Evolutionary conservation across 768 basidiomycete species (phyloP).

Genomic region (Kwoniella heveanensis): DNA sequence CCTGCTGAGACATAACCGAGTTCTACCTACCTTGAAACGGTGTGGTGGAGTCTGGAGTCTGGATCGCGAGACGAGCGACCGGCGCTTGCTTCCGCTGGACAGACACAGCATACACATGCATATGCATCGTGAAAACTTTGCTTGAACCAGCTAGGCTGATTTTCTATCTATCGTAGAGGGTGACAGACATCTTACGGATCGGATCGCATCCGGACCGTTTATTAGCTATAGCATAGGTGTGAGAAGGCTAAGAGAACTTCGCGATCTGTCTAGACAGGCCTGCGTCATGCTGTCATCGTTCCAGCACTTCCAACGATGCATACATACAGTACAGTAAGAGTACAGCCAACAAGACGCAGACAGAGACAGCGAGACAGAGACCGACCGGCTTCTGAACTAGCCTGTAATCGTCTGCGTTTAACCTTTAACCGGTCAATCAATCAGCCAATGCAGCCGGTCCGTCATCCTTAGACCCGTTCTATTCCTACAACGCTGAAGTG

Average conservation of each 20-base stretch:
- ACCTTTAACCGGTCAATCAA: not conserved
- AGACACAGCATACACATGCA: too few species aligned
- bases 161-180: too few species aligned
- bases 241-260: not conserved
- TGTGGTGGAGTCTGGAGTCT: too few species aligned
- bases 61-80: too few species aligned
- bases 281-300: not conserved
- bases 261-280: not conserved
- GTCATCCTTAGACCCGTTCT: conserved; percentile 1
- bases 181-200: not conserved
- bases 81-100: too few species aligned
- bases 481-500: not conserved
- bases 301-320: too few species aligned
- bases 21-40: too few species aligned
- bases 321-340: too few species aligned
- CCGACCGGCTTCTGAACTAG: not conserved
- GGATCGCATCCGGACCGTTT: not conserved
- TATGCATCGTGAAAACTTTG: too few species aligned
- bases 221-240: not conserved
- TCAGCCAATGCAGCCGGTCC: not conserved
- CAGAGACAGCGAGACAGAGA: too few species aligned
- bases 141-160: not conserved
- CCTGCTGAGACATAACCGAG: not conserved
- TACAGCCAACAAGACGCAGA: too few species aligned
- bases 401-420: not conserved